Evolutionary conservation across 768 basidiomycete genomes (phyloP).

Genomic region (Boletus reticulatus): DNA sequence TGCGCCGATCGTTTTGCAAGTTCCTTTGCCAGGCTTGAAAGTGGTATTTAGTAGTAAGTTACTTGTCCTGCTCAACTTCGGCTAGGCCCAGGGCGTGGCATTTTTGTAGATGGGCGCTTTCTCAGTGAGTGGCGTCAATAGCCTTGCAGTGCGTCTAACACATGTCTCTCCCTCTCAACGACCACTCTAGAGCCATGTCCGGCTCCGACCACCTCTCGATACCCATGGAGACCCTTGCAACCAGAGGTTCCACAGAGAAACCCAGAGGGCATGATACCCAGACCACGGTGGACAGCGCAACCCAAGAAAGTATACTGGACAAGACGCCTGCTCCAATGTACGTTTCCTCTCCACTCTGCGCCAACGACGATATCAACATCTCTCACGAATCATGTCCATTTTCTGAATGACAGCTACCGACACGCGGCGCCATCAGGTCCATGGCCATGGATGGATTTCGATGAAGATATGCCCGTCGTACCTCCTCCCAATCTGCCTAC

Average conservation of each 20-base stretch:
- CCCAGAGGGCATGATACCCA: not conserved
- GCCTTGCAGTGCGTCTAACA: not conserved
- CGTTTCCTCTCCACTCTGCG: not conserved
- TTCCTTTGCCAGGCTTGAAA: too few relatives aligned
- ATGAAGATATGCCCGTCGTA: conserved; percentile 21
- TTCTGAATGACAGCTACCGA: conserved; percentile 25
- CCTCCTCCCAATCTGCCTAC: not conserved
- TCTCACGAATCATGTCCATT: not conserved
- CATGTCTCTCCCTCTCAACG: conserved; percentile 1
- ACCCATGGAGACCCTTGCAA: conserved; percentile 13
- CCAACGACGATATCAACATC: not conserved
- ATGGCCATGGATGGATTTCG: conserved; percentile 43
- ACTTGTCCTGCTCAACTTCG: too few relatives aligned
- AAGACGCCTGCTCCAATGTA: conserved; percentile 25
- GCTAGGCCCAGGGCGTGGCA: not conserved
- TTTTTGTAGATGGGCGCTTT: conserved; percentile 8
- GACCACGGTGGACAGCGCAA: not conserved
- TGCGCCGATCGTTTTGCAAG: too few relatives aligned
- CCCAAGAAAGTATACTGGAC: not conserved
- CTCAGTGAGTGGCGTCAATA: not conserved
- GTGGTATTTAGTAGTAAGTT: too few relatives aligned
- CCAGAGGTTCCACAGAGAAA: not conserved
- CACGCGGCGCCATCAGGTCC: conserved; percentile 41
- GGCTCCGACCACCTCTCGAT: conserved; percentile 15
- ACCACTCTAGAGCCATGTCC: conserved; percentile 8